Evolutionary conservation across 1,284 basidiomycete species (phyloP).

Genomic region (Ustilago tritici): DNA sequence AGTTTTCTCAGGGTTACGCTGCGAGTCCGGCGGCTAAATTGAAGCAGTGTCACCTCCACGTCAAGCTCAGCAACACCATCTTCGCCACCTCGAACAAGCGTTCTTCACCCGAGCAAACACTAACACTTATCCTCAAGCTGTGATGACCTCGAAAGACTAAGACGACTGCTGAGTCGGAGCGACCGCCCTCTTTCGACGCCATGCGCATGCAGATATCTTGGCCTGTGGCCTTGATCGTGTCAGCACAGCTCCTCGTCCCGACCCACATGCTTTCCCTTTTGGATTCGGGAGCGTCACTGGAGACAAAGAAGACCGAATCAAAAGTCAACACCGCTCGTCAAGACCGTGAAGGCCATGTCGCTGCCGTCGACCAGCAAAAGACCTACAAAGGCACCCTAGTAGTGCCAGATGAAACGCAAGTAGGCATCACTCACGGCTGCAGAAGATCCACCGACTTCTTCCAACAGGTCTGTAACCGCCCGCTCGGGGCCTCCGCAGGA

Average conservation of each 20-base stretch:
- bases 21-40: background rate
- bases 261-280: slow-evolving; percentile 15
- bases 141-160: slow-evolving; percentile 10
- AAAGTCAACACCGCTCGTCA: background rate
- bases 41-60: slow-evolving; percentile 10
- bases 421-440: slow-evolving; percentile 34
- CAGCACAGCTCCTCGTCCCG: slow-evolving; percentile 11
- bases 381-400: slow-evolving; percentile 10
- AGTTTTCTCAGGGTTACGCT: slow-evolving; percentile 3
- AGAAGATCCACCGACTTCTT: slow-evolving; percentile 50
- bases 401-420: slow-evolving; percentile 6
- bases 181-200: background rate
- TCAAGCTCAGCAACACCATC: slow-evolving; percentile 3
- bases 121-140: background rate
- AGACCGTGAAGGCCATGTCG: too few species aligned
- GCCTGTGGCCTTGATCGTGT: slow-evolving; percentile 12
- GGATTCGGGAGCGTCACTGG: slow-evolving; percentile 19
- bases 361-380: background rate
- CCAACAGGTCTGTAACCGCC: slow-evolving; percentile 37
- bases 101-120: background rate
- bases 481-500: background rate
- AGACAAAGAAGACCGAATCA: background rate
- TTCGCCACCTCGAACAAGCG: background rate
- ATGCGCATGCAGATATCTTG: slow-evolving; percentile 24
- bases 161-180: slow-evolving; percentile 1